These are phyloP conservation scores for Flagelloscypha sp. DNA, from an alignment of 768 basidiomycete species.

Conservation along the genomic window DNA sequence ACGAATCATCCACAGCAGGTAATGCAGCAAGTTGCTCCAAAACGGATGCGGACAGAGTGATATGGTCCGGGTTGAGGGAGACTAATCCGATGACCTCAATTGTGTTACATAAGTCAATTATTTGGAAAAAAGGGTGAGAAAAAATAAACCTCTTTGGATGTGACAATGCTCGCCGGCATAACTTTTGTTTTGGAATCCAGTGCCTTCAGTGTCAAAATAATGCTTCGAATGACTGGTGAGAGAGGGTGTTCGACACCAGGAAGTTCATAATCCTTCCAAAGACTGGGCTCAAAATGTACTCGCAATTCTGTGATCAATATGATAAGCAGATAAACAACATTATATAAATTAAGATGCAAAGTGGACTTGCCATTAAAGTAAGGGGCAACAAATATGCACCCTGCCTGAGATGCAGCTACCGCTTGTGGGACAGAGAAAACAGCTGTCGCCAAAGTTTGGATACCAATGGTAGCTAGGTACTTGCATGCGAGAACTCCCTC, in stretches of 20 bases:
- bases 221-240: constrained; percentile 28
- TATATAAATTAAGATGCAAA: constrained; percentile 4
- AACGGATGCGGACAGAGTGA: constrained; percentile 33
- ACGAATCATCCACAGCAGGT: constrained; percentile 13
- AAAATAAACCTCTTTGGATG: constrained; percentile 26
- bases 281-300: constrained; percentile 34
- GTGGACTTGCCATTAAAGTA: constrained; percentile 42
- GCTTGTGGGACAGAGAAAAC: constrained; percentile 50
- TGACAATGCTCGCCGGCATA: constrained; percentile 43
- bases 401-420: constrained; percentile 43
- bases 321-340: background rate
- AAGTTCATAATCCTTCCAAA: constrained; percentile 31
- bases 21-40: constrained; percentile 28
- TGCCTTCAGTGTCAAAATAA: constrained; percentile 29
- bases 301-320: constrained; percentile 27
- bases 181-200: constrained; percentile 32
- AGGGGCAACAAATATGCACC: constrained; percentile 43
- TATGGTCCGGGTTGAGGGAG: constrained; percentile 30
- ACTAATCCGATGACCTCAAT: constrained; percentile 32
- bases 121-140: background rate
- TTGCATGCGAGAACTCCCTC: constrained; percentile 43
- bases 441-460: constrained; percentile 46
- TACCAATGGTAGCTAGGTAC: constrained; percentile 33
- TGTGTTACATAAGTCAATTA: background rate
- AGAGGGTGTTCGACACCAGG: constrained; percentile 34